Conservation (phyloP, 768 basidiomycete species). For the Heimioporus sp. region DNA sequence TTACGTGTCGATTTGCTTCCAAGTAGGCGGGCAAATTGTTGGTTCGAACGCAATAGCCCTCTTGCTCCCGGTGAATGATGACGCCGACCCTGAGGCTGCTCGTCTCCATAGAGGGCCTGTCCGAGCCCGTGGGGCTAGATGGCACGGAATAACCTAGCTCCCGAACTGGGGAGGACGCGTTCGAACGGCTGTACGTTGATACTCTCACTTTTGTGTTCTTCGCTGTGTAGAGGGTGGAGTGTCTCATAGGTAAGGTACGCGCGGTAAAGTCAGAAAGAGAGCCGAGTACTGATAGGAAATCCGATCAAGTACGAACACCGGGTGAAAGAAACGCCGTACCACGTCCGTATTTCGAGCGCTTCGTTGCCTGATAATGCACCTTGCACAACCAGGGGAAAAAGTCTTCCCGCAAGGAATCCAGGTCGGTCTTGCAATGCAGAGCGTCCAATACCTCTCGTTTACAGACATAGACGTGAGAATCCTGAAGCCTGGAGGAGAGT, state of each 20-base stretch:
- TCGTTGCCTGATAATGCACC: conserved; percentile 68
- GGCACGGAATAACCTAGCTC: conserved; percentile 39
- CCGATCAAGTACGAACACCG: neutral
- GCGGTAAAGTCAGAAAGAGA: conserved; percentile 43
- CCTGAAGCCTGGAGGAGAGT: conserved; percentile 66
- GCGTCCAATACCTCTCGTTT: conserved; percentile 69
- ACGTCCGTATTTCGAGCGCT: conserved; percentile 55
- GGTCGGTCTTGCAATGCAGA: conserved; percentile 61
- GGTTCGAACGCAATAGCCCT: conserved; percentile 63
- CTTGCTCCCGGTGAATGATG: conserved; percentile 50
- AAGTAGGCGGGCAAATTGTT: conserved; percentile 78
- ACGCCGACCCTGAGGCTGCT: conserved; percentile 64
- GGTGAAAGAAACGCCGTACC: conserved; percentile 35
- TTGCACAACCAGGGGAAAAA: conserved; percentile 93
- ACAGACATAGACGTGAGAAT: conserved; percentile 93
- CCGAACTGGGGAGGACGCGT: conserved; percentile 22
- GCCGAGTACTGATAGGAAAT: conserved; percentile 40
- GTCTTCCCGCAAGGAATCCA: conserved; percentile 86
- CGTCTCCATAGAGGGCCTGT: conserved; percentile 33
- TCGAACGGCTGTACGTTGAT: conserved; percentile 1
- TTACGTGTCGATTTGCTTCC: conserved; percentile 77
- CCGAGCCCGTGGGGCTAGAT: conserved; percentile 43
- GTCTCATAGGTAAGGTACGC: conserved; percentile 43
- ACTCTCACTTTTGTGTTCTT: conserved; percentile 17
- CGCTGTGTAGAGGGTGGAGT: conserved; percentile 50